These are phyloP conservation scores for Barnettozyma wickerhamii DNA, from an alignment of 805 yeast genomes.

Conservation along the genomic window DNA sequence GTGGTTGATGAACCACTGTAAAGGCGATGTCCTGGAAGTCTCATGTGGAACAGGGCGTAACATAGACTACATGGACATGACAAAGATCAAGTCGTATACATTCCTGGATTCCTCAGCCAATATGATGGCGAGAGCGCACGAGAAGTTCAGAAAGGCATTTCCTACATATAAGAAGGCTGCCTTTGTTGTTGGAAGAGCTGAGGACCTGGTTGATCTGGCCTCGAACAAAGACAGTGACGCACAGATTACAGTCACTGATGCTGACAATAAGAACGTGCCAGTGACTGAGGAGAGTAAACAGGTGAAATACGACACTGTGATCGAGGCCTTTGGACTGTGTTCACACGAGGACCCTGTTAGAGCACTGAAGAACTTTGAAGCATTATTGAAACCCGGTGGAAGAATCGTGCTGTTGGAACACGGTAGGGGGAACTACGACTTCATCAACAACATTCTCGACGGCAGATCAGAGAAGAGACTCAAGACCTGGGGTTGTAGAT, in stretches of 20 bases:
- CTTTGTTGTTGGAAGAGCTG: conserved; percentile 88
- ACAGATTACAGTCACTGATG: conserved; percentile 18
- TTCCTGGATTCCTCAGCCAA: conserved; percentile 78
- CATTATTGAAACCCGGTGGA: conserved; percentile 82
- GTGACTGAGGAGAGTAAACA: conserved; percentile 24
- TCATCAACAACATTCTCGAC: conserved; percentile 77
- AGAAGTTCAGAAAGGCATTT: conserved; percentile 63
- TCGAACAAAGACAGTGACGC: conserved; percentile 20
- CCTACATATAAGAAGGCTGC: conserved; percentile 72
- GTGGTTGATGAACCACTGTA: conserved; percentile 71
- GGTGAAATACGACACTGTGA: conserved; percentile 81
- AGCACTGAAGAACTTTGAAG: conserved; percentile 70
- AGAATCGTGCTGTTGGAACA: conserved; percentile 85
- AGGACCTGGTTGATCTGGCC: conserved; percentile 63
- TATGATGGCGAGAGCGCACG: conserved; percentile 79
- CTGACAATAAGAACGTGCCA: conserved; percentile 22
- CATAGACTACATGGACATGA: conserved; percentile 64
- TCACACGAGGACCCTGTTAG: conserved; percentile 91
- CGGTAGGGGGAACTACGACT: conserved; percentile 79
- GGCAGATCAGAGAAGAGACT: conserved; percentile 78
- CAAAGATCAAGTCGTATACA: conserved; percentile 65
- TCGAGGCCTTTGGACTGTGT: conserved; percentile 93
- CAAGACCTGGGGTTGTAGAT: conserved; percentile 93
- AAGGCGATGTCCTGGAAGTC: conserved; percentile 91
- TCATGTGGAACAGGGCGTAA: conserved; percentile 97